These are phyloP conservation scores for Ogataea thermomethanolica DNA, from an alignment of 805 yeast genomes.

Conservation along the genomic window DNA sequence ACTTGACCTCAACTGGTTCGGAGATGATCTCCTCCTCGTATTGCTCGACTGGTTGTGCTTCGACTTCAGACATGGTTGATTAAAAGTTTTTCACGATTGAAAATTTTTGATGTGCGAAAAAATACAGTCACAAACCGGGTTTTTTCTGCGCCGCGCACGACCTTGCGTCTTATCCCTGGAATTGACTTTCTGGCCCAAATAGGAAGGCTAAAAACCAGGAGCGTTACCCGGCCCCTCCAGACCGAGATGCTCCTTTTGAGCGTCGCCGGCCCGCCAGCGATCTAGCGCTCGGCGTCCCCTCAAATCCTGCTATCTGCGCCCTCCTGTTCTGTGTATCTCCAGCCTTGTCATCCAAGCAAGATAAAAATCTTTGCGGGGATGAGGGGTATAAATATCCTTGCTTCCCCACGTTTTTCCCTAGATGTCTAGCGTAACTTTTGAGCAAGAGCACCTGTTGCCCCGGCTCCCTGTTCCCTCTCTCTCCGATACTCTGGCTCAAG, in stretches of 20 bases:
- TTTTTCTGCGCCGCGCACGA: constrained; percentile 14
- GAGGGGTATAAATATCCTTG: constrained; percentile 9
- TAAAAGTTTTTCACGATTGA: constrained; percentile 12
- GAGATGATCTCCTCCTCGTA: constrained; percentile 68
- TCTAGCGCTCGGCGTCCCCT: constrained; percentile 1
- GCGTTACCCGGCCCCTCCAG: constrained; percentile 20
- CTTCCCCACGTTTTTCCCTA: constrained; percentile 1
- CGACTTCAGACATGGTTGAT: constrained; percentile 73
- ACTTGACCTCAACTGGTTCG: constrained; percentile 77
- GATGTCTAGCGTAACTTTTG: constrained; percentile 31
- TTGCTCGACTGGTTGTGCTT: constrained; percentile 56
- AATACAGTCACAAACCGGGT: constrained; percentile 9
- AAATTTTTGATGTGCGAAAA: constrained; percentile 11
- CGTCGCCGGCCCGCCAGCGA: background rate
- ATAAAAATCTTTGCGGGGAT: constrained; percentile 6
- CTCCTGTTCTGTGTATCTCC: background rate
- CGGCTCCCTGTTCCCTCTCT: constrained; percentile 61
- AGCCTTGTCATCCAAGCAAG: too few relatives aligned
- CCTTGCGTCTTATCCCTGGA: constrained; percentile 21
- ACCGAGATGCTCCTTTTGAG: background rate
- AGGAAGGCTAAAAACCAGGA: constrained; percentile 22
- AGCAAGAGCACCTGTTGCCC: constrained; percentile 46
- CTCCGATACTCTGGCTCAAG: constrained; percentile 46
- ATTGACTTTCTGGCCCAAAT: constrained; percentile 28
- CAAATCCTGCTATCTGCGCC: background rate